These are phyloP conservation scores for Gleditsia sinensis DNA, from an alignment of 306 rosid genomes.

Conservation along the genomic window DNA sequence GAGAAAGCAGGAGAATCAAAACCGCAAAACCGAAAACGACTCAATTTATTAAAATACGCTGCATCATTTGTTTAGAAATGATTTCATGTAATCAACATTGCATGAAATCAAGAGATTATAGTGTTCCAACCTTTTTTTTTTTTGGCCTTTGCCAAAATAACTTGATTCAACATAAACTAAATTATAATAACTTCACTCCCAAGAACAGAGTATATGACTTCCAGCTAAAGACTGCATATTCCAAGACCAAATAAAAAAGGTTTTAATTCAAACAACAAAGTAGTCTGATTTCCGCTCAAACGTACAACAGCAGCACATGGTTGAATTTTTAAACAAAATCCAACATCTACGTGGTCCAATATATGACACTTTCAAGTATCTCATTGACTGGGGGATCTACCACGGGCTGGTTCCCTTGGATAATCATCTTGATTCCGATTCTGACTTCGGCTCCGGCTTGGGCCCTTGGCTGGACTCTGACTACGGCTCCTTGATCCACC, in stretches of 20 bases:
- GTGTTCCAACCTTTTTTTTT: too few relatives aligned
- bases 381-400: slow-evolving; percentile 71
- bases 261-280: slow-evolving; percentile 24
- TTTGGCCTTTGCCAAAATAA: background rate
- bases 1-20: too few relatives aligned
- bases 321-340: slow-evolving; percentile 31
- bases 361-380: background rate
- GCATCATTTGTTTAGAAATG: too few relatives aligned
- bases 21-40: too few relatives aligned
- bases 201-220: background rate
- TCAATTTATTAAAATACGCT: too few relatives aligned
- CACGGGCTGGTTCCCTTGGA: slow-evolving; percentile 54
- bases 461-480: slow-evolving; percentile 64
- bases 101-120: too few relatives aligned
- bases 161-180: background rate
- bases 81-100: too few relatives aligned
- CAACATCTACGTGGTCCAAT: slow-evolving; percentile 21
- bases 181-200: background rate
- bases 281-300: slow-evolving; percentile 6
- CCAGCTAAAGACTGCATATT: background rate
- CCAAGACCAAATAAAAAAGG: background rate
- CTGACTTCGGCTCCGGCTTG: slow-evolving; percentile 54
- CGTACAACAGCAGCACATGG: background rate
- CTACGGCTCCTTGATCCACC: slow-evolving; percentile 79
- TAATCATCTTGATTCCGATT: slow-evolving; percentile 50